phyloP scores from a whole-genome alignment of 2,329 filamentous ascomycete species.

The Penicillium thymicola region DNA sequence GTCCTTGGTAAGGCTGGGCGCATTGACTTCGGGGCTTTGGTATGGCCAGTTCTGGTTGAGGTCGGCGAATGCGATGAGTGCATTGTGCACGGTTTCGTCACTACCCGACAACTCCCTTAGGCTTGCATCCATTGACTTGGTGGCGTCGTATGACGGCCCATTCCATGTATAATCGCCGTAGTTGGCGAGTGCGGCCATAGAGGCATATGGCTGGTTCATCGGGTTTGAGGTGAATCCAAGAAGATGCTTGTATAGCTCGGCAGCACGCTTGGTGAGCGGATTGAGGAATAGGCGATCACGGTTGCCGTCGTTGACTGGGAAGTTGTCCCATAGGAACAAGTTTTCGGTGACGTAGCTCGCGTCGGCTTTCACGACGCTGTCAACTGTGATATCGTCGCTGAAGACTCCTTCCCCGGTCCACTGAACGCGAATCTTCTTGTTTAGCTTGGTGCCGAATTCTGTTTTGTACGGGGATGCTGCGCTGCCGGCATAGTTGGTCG shows the following conservation, averaged over 20 bases:
- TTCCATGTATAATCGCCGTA: constrained; percentile 1
- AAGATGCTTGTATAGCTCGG: constrained; percentile 19
- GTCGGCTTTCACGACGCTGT: constrained; percentile 2
- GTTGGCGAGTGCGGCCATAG: neutral
- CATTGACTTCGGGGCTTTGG: neutral
- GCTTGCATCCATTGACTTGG: neutral
- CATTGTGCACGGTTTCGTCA: neutral
- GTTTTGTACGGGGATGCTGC: neutral
- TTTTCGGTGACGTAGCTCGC: constrained; percentile 22
- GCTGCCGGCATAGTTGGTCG: neutral
- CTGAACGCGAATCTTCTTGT: constrained; percentile 25
- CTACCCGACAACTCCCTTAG: neutral
- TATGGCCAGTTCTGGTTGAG: constrained; percentile 1
- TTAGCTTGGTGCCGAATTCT: constrained; percentile 19
- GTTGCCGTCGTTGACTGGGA: constrained; percentile 24
- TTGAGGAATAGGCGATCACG: constrained; percentile 24
- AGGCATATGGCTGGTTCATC: constrained; percentile 15
- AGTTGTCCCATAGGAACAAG: constrained; percentile 24
- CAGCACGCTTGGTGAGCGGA: constrained; percentile 18
- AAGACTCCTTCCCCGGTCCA: constrained; percentile 26
- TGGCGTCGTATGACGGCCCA: neutral
- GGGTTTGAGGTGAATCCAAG: constrained; percentile 24
- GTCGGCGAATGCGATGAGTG: neutral
- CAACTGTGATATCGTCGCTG: constrained; percentile 18
- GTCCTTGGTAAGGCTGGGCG: neutral